These are phyloP conservation scores for Coemansia sp. DNA, from an alignment of 192 early-diverging fungal genomes.

Conservation along the genomic window DNA sequence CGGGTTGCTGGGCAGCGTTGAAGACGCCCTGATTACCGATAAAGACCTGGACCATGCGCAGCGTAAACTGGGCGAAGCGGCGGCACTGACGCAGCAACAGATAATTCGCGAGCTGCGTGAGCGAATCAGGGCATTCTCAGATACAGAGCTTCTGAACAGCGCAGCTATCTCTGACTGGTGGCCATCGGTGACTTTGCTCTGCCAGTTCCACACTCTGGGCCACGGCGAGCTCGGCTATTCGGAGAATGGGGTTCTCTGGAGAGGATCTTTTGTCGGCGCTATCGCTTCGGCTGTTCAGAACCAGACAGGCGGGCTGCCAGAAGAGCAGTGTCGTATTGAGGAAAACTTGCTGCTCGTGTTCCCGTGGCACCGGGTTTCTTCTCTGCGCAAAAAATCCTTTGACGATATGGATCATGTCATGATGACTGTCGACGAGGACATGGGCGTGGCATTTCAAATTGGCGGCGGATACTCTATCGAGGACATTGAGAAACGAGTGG, in stretches of 20 bases:
- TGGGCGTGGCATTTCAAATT: constrained; percentile 29
- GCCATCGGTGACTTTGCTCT: constrained; percentile 27
- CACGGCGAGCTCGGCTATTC: constrained; percentile 22
- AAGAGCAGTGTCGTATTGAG: neutral
- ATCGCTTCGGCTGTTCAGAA: neutral
- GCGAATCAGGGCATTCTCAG: constrained; percentile 21
- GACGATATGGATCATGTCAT: constrained; percentile 29
- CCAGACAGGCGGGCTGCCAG: neutral
- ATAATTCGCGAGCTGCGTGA: constrained; percentile 39
- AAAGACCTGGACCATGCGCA: constrained; percentile 27
- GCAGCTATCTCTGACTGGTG: neutral
- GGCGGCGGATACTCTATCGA: neutral
- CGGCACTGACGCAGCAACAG: constrained; percentile 45
- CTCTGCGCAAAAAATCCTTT: constrained; percentile 28
- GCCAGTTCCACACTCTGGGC: constrained; percentile 47
- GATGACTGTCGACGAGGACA: constrained; percentile 41
- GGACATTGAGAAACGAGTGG: neutral
- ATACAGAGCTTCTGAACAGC: neutral
- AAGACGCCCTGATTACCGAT: constrained; percentile 42
- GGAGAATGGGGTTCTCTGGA: constrained; percentile 24
- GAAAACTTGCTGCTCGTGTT: constrained; percentile 18
- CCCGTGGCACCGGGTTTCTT: constrained; percentile 35
- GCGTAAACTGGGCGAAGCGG: constrained; percentile 38
- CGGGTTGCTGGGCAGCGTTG: constrained; percentile 40
- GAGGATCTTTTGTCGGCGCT: constrained; percentile 7